Conservation (phyloP, 1,284 basidiomycete genomes). For the Heliocybe sulcata region DNA sequence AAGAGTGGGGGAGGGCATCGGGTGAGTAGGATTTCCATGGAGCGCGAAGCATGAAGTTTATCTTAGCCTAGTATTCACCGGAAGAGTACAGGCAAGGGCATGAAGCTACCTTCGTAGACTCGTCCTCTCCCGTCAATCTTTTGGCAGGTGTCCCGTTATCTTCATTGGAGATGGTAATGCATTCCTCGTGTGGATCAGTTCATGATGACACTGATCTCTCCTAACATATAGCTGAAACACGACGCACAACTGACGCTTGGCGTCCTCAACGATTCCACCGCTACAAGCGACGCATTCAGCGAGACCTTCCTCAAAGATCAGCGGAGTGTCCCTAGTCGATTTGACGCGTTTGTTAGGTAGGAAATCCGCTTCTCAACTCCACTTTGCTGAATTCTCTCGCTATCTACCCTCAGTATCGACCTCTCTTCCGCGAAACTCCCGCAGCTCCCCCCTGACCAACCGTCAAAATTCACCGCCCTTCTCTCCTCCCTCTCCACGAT, state of each 20-base stretch:
- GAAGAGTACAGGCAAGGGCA: constrained; percentile 46
- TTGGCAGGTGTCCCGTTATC: constrained; percentile 70
- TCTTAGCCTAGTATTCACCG: constrained; percentile 38
- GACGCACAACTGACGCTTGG: constrained; percentile 74
- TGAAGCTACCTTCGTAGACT: constrained; percentile 71
- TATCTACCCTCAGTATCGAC: constrained; percentile 44
- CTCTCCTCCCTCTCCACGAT: constrained; percentile 45
- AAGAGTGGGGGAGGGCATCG: constrained; percentile 43
- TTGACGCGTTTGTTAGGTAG: constrained; percentile 61
- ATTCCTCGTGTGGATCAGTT: background rate
- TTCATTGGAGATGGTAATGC: constrained; percentile 61
- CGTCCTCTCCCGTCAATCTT: constrained; percentile 75
- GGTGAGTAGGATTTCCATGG: constrained; percentile 23
- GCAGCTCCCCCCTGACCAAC: constrained; percentile 49
- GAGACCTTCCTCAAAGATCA: constrained; percentile 70
- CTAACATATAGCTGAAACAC: constrained; percentile 55
- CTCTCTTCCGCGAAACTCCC: constrained; percentile 43
- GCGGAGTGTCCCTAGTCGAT: constrained; percentile 49
- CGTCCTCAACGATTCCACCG: constrained; percentile 39
- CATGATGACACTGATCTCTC: no score
- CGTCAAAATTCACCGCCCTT: constrained; percentile 50
- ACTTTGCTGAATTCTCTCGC: constrained; percentile 5
- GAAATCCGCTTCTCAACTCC: constrained; percentile 14
- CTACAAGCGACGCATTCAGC: constrained; percentile 61
- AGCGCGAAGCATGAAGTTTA: constrained; percentile 5